These are phyloP conservation scores for Ophiostoma pallidulum DNA, from an alignment of 2,329 filamentous ascomycete genomes.

Conservation along the genomic window DNA sequence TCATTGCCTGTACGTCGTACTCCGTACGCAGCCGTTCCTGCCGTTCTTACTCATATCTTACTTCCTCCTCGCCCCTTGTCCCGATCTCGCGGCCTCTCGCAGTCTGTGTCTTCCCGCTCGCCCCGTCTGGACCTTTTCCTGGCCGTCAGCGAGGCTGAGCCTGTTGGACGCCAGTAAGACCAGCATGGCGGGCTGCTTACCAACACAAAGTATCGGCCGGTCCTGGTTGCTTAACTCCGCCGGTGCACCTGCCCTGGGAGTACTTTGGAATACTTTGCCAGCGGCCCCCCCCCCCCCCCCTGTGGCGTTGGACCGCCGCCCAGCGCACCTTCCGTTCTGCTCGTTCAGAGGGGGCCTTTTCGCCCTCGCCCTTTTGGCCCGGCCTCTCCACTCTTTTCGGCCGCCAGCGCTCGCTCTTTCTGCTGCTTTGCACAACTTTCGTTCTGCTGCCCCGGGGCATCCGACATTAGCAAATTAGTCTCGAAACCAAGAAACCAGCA, in stretches of 20 bases:
- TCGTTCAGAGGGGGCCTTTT: constrained; percentile 1
- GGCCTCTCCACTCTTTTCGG: background rate
- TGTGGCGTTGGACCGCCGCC: background rate
- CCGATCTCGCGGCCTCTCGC: too few species aligned
- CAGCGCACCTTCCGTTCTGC: constrained; percentile 1
- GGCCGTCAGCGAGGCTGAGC: constrained; percentile 6
- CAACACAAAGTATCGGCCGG: background rate
- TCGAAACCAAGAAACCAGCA: constrained; percentile 10
- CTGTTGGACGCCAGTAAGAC: background rate
- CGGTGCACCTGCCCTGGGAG: background rate
- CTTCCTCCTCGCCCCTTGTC: too few species aligned
- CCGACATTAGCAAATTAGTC: constrained; percentile 15
- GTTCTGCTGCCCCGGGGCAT: constrained; percentile 14
- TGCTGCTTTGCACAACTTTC: background rate
- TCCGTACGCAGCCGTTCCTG: too few species aligned
- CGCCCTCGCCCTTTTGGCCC: background rate
- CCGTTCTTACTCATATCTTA: too few species aligned
- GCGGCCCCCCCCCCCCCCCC: too few species aligned
- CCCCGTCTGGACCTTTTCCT: background rate
- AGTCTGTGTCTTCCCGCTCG: background rate
- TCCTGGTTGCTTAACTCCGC: constrained; percentile 1
- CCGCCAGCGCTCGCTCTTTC: background rate
- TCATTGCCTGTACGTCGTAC: too few species aligned
- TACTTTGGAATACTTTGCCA: constrained; percentile 3
- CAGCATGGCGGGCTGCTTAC: constrained; percentile 2